A percentile compares a stretch with the other conserved stretches of the same genome.
phyloP scores from a whole-genome alignment of 1,284 basidiomycete species.

The Vanrija humicola region DNA sequence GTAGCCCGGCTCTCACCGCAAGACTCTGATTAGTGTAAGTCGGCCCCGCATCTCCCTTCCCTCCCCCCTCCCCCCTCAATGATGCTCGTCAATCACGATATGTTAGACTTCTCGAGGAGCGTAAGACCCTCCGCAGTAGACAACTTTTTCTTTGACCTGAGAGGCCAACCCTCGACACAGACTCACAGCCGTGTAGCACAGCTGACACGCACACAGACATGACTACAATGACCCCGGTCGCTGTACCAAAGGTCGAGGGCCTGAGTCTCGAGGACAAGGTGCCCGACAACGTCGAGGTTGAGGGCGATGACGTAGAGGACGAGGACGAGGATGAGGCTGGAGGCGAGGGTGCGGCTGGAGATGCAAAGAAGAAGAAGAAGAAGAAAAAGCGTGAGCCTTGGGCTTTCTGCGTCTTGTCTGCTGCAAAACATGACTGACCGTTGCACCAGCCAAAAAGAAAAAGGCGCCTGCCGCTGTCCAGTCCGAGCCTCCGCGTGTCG shows the following conservation, averaged over 20 bases:
- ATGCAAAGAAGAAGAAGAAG: conserved; percentile 77
- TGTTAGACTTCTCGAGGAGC: conserved; percentile 43
- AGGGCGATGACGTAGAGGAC: conserved; percentile 12
- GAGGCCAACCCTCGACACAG: conserved; percentile 5
- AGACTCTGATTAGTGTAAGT: neutral
- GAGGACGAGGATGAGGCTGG: conserved; percentile 42
- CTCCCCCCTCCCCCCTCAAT: conserved; percentile 4
- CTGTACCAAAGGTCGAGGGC: conserved; percentile 29
- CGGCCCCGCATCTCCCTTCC: neutral
- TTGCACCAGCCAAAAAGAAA: conserved; percentile 65
- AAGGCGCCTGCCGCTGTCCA: conserved; percentile 56
- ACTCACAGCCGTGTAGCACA: neutral
- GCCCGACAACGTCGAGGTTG: conserved; percentile 14
- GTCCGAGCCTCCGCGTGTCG: conserved; percentile 89
- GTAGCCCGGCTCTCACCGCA: no score
- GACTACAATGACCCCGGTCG: conserved; percentile 29
- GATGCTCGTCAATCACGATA: conserved; percentile 32
- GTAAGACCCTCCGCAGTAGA: conserved; percentile 30
- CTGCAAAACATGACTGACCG: neutral
- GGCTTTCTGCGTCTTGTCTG: no score
- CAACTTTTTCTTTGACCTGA: conserved; percentile 27
- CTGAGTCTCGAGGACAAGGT: conserved; percentile 28
- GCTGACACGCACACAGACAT: conserved; percentile 2
- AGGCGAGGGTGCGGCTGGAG: conserved; percentile 32
- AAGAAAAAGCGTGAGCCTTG: conserved; percentile 67